These are phyloP conservation scores for Corymbia citriodora DNA, from an alignment of 441 rosid species.

Conservation along the genomic window DNA sequence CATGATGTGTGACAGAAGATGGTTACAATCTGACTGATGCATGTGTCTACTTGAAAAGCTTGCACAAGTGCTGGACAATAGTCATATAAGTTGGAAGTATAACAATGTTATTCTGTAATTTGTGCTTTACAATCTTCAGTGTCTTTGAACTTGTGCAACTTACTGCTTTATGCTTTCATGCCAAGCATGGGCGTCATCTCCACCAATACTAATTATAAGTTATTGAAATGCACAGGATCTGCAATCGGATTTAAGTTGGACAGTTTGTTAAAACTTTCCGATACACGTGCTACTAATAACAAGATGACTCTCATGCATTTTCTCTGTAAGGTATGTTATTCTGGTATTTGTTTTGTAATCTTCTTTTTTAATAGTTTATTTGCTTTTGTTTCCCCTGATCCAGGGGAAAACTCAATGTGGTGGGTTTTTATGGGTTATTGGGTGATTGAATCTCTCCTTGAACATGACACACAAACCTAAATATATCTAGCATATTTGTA, in stretches of 20 bases:
- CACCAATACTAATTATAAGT: not conserved
- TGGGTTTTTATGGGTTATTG: not conserved
- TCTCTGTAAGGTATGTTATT: slow-evolving; percentile 77
- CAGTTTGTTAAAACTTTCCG: slow-evolving; percentile 88
- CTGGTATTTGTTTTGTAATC: not conserved
- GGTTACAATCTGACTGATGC: not conserved
- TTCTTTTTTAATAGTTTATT: not conserved
- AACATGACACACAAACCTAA: not conserved
- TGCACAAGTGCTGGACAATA: not conserved
- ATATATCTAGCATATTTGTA: not conserved
- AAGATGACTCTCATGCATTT: slow-evolving; percentile 99
- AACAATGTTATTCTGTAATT: not conserved
- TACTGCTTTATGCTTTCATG: not conserved
- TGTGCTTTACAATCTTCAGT: not conserved
- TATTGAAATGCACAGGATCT: slow-evolving; percentile 57
- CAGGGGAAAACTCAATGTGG: not conserved
- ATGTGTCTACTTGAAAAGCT: not conserved
- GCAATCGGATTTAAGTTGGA: slow-evolving; percentile 98
- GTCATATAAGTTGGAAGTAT: not conserved
- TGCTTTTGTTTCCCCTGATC: not conserved
- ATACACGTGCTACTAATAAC: slow-evolving; percentile 87
- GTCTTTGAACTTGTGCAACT: not conserved
- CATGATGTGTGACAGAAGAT: not conserved
- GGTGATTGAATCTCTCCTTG: not conserved
- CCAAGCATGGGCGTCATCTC: not conserved